phyloP scores from a whole-genome alignment of 805 yeast genomes.

The Cyberlindnera veronae region DNA sequence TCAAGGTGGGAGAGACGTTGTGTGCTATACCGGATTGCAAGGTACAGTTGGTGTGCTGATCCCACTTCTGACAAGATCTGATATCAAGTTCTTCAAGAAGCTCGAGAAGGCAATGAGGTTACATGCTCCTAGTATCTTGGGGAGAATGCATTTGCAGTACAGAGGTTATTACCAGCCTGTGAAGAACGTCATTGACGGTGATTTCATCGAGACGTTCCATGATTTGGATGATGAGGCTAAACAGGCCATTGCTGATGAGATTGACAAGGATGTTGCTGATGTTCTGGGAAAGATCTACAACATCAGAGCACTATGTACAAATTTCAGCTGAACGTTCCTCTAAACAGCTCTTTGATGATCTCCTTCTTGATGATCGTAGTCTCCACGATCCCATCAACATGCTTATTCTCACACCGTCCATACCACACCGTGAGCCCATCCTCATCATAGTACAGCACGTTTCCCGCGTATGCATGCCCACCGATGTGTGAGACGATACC shows the following conservation, averaged over 20 bases:
- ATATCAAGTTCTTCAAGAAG: conserved; percentile 53
- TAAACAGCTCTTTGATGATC: conserved; percentile 53
- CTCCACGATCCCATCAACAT: conserved; percentile 61
- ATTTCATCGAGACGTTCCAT: conserved; percentile 56
- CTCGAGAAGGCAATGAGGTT: conserved; percentile 47
- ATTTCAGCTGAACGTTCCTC: conserved; percentile 36
- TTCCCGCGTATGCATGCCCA: conserved; percentile 86
- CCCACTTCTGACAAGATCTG: conserved; percentile 63
- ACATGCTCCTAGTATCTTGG: conserved; percentile 35
- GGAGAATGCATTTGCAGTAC: conserved; percentile 63
- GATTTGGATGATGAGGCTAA: conserved; percentile 9
- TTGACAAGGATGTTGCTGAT: conserved; percentile 47
- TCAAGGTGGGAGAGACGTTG: conserved; percentile 60
- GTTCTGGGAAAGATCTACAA: conserved; percentile 51
- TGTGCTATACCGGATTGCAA: conserved; percentile 72
- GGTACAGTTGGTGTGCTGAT: conserved; percentile 76
- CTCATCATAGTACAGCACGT: conserved; percentile 53
- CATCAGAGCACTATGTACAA: conserved; percentile 33
- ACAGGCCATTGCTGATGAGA: conserved; percentile 27
- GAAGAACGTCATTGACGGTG: conserved; percentile 82
- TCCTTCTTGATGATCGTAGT: conserved; percentile 47
- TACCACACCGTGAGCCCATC: conserved; percentile 57
- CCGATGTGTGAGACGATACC: conserved; percentile 76
- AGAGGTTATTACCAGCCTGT: conserved; percentile 82
- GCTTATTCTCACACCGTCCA: conserved; percentile 64